These are phyloP conservation scores for Coemansia sp. DNA, from an alignment of 192 early-diverging fungal genomes.

Conservation along the genomic window DNA sequence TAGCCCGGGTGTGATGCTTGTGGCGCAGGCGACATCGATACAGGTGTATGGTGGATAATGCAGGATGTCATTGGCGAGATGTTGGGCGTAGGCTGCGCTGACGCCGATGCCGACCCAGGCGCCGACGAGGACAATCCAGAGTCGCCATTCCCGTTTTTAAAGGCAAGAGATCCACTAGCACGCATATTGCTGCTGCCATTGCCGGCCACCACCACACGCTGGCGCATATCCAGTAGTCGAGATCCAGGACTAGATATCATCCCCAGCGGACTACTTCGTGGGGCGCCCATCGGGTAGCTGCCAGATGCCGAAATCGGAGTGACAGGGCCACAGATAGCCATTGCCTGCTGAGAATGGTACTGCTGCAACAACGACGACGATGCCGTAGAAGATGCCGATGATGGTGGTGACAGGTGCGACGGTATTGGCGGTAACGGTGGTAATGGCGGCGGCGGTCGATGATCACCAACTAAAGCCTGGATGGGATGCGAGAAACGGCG, in stretches of 20 bases:
- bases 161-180: constrained; percentile 21
- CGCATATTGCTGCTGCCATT: constrained; percentile 12
- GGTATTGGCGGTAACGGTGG: neutral
- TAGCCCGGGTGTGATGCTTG: constrained; percentile 26
- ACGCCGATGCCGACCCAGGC: neutral
- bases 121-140: neutral
- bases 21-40: constrained; percentile 43
- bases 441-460: constrained; percentile 16
- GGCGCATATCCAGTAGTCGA: constrained; percentile 38
- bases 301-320: constrained; percentile 5
- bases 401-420: neutral
- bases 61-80: constrained; percentile 43
- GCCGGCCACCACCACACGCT: constrained; percentile 18
- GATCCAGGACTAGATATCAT: constrained; percentile 29
- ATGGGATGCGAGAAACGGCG: constrained; percentile 54
- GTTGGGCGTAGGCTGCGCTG: constrained; percentile 46
- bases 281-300: constrained; percentile 7
- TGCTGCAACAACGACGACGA: constrained; percentile 9
- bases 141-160: constrained; percentile 25
- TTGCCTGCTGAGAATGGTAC: constrained; percentile 13
- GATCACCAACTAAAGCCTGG: constrained; percentile 36
- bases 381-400: neutral
- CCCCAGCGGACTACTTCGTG: neutral
- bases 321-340: neutral
- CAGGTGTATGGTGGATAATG: constrained; percentile 48